phyloP scores from a whole-genome alignment of 2,329 filamentous ascomycete genomes.

The Verticillium tricorpus region DNA sequence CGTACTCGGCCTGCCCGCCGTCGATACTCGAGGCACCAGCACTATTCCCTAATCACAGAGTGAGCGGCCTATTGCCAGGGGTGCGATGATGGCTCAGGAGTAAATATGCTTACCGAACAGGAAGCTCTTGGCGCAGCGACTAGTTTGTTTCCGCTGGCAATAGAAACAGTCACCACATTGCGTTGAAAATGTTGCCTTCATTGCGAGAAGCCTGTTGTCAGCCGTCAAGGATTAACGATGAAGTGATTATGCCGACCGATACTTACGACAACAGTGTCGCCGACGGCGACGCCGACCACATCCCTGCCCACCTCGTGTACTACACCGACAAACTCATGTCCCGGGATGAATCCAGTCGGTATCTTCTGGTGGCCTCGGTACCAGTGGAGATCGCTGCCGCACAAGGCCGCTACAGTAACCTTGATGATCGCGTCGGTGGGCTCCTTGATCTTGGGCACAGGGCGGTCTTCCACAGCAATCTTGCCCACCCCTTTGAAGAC shows the following conservation, averaged over 20 bases:
- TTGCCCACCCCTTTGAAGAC: background rate
- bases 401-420: slow-evolving; percentile 27
- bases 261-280: slow-evolving; percentile 21
- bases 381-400: slow-evolving; percentile 41
- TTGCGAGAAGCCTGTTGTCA: background rate
- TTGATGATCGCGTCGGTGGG: slow-evolving; percentile 27
- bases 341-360: slow-evolving; percentile 34
- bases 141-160: background rate
- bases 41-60: background rate
- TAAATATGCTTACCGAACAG: background rate
- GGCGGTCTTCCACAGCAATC: slow-evolving; percentile 11
- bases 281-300: slow-evolving; percentile 35
- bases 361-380: slow-evolving; percentile 34
- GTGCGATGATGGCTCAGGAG: background rate
- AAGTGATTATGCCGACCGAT: no score
- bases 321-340: slow-evolving; percentile 38
- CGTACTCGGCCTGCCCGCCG: slow-evolving; percentile 1
- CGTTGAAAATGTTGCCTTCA: background rate
- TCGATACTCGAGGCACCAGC: background rate
- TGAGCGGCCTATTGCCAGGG: background rate
- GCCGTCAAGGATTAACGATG: slow-evolving; percentile 11
- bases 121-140: background rate
- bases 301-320: slow-evolving; percentile 33
- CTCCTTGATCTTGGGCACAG: slow-evolving; percentile 10
- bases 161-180: background rate